These are phyloP conservation scores for Penicillium subrubescens DNA, from an alignment of 495 filamentous ascomycete genomes.

Conservation along the genomic window DNA sequence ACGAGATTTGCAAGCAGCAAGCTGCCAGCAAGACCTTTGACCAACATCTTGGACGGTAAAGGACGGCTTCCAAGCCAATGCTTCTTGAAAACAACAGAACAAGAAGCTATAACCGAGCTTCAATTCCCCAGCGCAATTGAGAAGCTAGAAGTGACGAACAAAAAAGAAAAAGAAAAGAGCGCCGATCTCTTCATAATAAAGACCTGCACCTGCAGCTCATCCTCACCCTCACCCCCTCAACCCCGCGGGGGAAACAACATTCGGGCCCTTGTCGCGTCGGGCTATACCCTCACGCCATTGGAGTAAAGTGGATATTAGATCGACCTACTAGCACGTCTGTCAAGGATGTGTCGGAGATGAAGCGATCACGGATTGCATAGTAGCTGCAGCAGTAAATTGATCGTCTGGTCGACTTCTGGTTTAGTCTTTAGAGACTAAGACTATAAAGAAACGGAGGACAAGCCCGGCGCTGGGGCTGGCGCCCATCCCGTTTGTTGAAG, in stretches of 20 bases:
- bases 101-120: background rate
- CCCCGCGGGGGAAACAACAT: constrained; percentile 8
- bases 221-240: background rate
- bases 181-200: background rate
- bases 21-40: constrained; percentile 28
- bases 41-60: constrained; percentile 22
- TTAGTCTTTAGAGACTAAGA: constrained; percentile 10
- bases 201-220: background rate
- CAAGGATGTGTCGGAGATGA: constrained; percentile 16
- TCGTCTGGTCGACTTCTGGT: background rate
- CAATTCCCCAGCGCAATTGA: background rate
- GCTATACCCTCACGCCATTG: background rate
- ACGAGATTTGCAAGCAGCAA: constrained; percentile 36
- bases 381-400: constrained; percentile 5
- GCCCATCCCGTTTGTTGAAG: background rate
- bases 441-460: constrained; percentile 26
- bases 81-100: background rate
- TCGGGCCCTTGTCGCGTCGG: background rate
- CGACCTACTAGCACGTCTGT: background rate
- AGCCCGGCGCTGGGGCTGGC: constrained; percentile 9
- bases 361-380: constrained; percentile 1
- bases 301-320: constrained; percentile 10
- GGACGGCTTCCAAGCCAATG: background rate
- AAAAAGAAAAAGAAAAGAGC: background rate
- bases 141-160: background rate